Conservation (phyloP, 371 early-diverging fungal genomes). For the Chytridium lagenaria region DNA sequence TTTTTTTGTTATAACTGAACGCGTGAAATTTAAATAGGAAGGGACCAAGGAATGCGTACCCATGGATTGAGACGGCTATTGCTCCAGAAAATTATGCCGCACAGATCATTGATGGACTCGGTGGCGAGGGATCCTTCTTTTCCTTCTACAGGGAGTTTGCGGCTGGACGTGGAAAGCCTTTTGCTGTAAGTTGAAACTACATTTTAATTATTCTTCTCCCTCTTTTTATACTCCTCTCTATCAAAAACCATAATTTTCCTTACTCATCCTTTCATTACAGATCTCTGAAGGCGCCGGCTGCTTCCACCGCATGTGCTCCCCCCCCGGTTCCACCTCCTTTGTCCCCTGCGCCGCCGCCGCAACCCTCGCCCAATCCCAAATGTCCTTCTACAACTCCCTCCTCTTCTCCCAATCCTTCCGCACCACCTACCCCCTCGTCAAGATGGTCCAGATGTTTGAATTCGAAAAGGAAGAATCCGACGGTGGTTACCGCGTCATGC, state of each 20-base stretch:
- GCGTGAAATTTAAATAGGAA: not conserved
- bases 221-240: not conserved
- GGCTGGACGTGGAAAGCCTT: slow-evolving; percentile 21
- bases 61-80: slow-evolving; percentile 7
- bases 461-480: slow-evolving; percentile 27
- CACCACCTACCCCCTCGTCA: slow-evolving; percentile 22
- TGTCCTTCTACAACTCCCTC: slow-evolving; percentile 11
- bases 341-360: not conserved
- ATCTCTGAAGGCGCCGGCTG: slow-evolving; percentile 13
- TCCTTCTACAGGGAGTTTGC: slow-evolving; percentile 31
- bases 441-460: slow-evolving; percentile 33
- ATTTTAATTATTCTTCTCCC: not conserved
- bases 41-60: slow-evolving; percentile 15
- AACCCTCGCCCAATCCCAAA: not conserved
- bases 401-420: slow-evolving; percentile 22
- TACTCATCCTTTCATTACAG: not conserved
- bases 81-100: slow-evolving; percentile 23
- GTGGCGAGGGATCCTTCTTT: slow-evolving; percentile 12
- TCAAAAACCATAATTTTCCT: not conserved
- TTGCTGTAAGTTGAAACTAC: slow-evolving; percentile 2
- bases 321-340: not conserved
- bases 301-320: slow-evolving; percentile 3
- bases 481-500: slow-evolving; percentile 6
- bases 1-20: not conserved
- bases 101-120: slow-evolving; percentile 30